A percentile compares a stretch with the other conserved stretches of the same genome.
Evolutionary conservation across 768 basidiomycete genomes (phyloP).

Genomic region (Glaciozyma antarctica): DNA sequence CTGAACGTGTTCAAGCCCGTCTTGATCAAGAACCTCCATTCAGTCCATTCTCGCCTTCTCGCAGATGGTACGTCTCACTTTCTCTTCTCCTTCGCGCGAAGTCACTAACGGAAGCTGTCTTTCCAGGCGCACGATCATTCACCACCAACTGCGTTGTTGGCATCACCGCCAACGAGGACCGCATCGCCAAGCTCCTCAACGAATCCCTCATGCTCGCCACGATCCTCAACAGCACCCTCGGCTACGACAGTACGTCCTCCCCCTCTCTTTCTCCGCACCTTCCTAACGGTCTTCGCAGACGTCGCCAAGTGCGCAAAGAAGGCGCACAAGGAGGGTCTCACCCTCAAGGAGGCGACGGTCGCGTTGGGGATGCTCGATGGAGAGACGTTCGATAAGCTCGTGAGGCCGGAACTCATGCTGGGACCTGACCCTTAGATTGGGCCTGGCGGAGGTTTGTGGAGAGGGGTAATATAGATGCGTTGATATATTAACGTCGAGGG

Average conservation of each 20-base stretch:
- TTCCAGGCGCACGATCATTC: slow-evolving; percentile 72
- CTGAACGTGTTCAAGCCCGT: slow-evolving; percentile 99
- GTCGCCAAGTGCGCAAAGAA: slow-evolving; percentile 99
- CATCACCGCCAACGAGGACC: slow-evolving; percentile 90
- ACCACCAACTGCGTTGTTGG: slow-evolving; percentile 95
- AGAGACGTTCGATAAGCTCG: slow-evolving; percentile 91
- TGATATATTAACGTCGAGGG: too few species aligned
- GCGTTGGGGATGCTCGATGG: slow-evolving; percentile 70
- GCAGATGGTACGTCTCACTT: slow-evolving; percentile 61
- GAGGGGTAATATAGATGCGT: too few species aligned
- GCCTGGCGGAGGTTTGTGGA: too few species aligned
- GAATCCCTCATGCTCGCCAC: slow-evolving; percentile 98
- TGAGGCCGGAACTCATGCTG: slow-evolving; percentile 68
- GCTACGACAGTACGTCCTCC: slow-evolving; percentile 76
- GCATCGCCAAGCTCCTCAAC: slow-evolving; percentile 76
- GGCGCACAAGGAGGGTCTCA: slow-evolving; percentile 97
- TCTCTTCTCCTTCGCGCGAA: neutral
- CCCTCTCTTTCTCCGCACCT: neutral
- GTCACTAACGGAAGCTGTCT: neutral
- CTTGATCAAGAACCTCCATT: slow-evolving; percentile 91
- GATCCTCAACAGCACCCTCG: slow-evolving; percentile 87
- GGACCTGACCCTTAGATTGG: slow-evolving; percentile 46
- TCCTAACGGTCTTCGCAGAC: slow-evolving; percentile 46
- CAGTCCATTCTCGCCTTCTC: slow-evolving; percentile 88
- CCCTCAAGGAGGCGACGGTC: slow-evolving; percentile 89